A percentile compares a stretch with the other conserved stretches of the same genome.
These are phyloP conservation scores for Pseudogymnoascus sp. DNA, from an alignment of 2,329 filamentous ascomycete genomes.

Conservation along the genomic window DNA sequence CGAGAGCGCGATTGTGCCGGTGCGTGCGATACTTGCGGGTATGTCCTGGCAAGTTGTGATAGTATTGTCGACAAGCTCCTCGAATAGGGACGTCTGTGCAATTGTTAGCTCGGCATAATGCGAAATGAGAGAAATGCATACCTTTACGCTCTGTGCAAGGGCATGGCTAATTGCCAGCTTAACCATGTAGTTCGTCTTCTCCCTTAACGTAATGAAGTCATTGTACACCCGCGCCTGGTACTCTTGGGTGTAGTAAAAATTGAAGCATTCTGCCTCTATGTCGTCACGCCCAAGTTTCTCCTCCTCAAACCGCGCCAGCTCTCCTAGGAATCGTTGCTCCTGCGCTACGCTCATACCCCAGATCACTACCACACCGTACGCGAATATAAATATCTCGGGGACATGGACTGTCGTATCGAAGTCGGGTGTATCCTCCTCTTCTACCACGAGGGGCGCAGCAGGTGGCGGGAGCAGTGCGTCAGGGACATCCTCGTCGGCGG, in stretches of 20 bases:
- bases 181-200: slow-evolving; percentile 96
- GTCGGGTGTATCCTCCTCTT: slow-evolving; percentile 46
- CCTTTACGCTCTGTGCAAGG: slow-evolving; percentile 90
- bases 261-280: slow-evolving; percentile 94
- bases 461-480: slow-evolving; percentile 2
- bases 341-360: slow-evolving; percentile 95
- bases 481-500: slow-evolving; percentile 25
- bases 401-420: slow-evolving; percentile 86
- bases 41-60: slow-evolving; percentile 91
- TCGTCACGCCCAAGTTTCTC: slow-evolving; percentile 85
- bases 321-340: slow-evolving; percentile 84
- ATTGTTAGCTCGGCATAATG: slow-evolving; percentile 16
- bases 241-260: slow-evolving; percentile 97
- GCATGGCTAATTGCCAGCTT: slow-evolving; percentile 96
- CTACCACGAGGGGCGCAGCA: slow-evolving; percentile 17
- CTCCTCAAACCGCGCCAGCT: slow-evolving; percentile 87
- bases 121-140: slow-evolving; percentile 26
- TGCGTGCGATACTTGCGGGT: slow-evolving; percentile 83
- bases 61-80: slow-evolving; percentile 88
- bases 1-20: slow-evolving; percentile 82
- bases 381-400: slow-evolving; percentile 90
- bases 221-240: slow-evolving; percentile 99
- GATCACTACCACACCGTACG: slow-evolving; percentile 95
- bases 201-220: slow-evolving; percentile 90
- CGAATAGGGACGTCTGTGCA: slow-evolving; percentile 77